A percentile compares a stretch with the other conserved stretches of the same genome.
Evolutionary conservation across 495 filamentous ascomycete species (phyloP).

Genomic region (Penicillium roqueforti): DNA sequence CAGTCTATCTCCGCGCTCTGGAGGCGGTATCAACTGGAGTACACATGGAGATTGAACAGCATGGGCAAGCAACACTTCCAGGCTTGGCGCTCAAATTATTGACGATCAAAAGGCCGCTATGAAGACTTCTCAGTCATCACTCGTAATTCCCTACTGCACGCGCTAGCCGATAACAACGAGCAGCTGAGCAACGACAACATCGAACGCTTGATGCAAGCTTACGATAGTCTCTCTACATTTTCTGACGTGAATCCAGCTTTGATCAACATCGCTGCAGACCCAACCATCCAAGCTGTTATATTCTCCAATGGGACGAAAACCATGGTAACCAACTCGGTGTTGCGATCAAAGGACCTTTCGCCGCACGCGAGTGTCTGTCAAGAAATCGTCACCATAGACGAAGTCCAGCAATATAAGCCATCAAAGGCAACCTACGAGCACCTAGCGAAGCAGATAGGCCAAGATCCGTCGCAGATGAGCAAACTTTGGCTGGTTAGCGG

Average conservation of each 20-base stretch:
- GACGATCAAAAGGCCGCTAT: slow-evolving; percentile 47
- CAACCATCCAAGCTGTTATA: slow-evolving; percentile 51
- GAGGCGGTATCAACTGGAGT: slow-evolving; percentile 69
- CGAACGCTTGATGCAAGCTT: slow-evolving; percentile 55
- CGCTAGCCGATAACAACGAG: slow-evolving; percentile 52
- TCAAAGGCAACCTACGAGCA: slow-evolving; percentile 58
- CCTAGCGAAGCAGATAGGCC: slow-evolving; percentile 51
- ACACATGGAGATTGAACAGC: slow-evolving; percentile 77
- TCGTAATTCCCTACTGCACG: slow-evolving; percentile 57
- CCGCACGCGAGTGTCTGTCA: slow-evolving; percentile 48
- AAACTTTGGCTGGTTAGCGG: slow-evolving; percentile 70
- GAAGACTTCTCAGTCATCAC: slow-evolving; percentile 64
- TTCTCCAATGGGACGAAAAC: slow-evolving; percentile 70
- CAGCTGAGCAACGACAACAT: slow-evolving; percentile 40
- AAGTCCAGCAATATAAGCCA: slow-evolving; percentile 63
- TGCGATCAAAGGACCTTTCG: slow-evolving; percentile 51
- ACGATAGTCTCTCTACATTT: slow-evolving; percentile 66
- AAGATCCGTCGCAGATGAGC: slow-evolving; percentile 35
- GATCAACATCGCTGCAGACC: slow-evolving; percentile 34
- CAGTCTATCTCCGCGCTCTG: slow-evolving; percentile 52
- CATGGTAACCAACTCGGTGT: slow-evolving; percentile 61
- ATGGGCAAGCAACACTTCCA: slow-evolving; percentile 52
- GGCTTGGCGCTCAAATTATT: not conserved
- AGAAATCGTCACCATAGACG: slow-evolving; percentile 59
- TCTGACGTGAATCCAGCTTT: slow-evolving; percentile 58